Base-by-base conservation (phyloP, 2,329 filamentous ascomycete genomes). In the Neofusicoccum sp. region DNA sequence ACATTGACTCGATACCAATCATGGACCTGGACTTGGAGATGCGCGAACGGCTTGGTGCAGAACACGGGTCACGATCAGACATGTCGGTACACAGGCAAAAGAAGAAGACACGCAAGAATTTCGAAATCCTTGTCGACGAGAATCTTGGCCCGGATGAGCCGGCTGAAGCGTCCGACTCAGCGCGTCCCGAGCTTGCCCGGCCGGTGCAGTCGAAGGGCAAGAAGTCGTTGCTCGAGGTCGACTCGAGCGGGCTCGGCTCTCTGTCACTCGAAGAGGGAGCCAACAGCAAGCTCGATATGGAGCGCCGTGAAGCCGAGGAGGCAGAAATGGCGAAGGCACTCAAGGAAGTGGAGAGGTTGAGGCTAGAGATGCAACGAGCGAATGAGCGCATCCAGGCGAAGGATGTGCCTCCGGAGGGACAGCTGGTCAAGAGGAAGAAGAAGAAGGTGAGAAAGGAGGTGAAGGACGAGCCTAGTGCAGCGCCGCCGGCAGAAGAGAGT, bases 1-100 rank as follows among this genome's bases (percentile, higher is more conserved):
- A 99, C 73, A 89, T 99, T 47, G 95, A 99, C 76, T 87, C 92
- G 1, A 99, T 99, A 70, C 95, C 95, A 2, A 94, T 99, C 70
- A 95, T 99, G 87, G 88, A 96, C 73, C 83, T 99, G 50, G 89
- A 96, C 66, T 84, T 97, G 6, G 88, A 89, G 41, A 69, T 67
- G 31, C 60, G 67, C 16, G 67, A 58, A 14, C 43, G 60, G 7
- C 56, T 61, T 5, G 43, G 56, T 12, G 61, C 39, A n/a, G 49
- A 63, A 6, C n/a, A 47, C 28, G 44, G 45, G 12, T 14, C 44
- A 22, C 22, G 58, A 16, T 29, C 43, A 29, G 56, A 60, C 8
- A 2, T 22, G 11, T 39, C 56, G 16, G 14, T 11, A 4, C 41
- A 34, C n/a, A 39, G 45, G 12, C 56, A 69, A 66, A 71, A 73